Evolutionary conservation across 2,329 filamentous ascomycete genomes (phyloP).

Genomic region (Venturia aucupariae): DNA sequence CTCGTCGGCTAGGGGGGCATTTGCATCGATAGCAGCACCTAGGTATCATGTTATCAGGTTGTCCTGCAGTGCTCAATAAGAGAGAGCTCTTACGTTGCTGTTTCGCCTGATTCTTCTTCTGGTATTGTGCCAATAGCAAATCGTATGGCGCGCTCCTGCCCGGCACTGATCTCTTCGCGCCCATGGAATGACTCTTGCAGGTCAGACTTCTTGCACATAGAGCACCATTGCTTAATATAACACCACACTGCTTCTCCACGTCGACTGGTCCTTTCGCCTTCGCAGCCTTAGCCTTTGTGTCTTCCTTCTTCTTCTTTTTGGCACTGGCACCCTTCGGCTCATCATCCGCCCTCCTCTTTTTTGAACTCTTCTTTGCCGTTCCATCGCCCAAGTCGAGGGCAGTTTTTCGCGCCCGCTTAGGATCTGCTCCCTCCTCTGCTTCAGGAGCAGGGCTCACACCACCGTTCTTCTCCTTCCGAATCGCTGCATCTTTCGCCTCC

Average conservation of each 20-base stretch:
- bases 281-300: conserved; percentile 70
- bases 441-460: conserved; percentile 22
- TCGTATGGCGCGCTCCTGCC: conserved; percentile 85
- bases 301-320: conserved; percentile 91
- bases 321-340: conserved; percentile 70
- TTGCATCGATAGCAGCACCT: conserved; percentile 93
- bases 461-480: conserved; percentile 38
- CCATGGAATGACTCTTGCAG: conserved; percentile 94
- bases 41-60: conserved; percentile 17
- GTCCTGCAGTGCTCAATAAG: background rate
- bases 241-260: conserved; percentile 89
- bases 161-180: conserved; percentile 79
- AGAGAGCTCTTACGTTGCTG: conserved; percentile 74
- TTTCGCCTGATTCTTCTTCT: conserved; percentile 97
- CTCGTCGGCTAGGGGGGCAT: conserved; percentile 81
- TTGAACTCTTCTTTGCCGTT: conserved; percentile 32
- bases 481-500: conserved; percentile 41
- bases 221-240: conserved; percentile 72
- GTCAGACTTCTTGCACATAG: conserved; percentile 82
- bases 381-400: conserved; percentile 27
- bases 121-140: conserved; percentile 60
- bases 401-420: conserved; percentile 30
- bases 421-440: conserved; percentile 24
- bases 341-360: conserved; percentile 39
- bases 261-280: conserved; percentile 91